Percentiles rank a stretch among this genome's conserved stretches.
Evolutionary conservation across 495 filamentous ascomycete genomes (phyloP).

Genomic region (Stereocaulon alpinum): DNA sequence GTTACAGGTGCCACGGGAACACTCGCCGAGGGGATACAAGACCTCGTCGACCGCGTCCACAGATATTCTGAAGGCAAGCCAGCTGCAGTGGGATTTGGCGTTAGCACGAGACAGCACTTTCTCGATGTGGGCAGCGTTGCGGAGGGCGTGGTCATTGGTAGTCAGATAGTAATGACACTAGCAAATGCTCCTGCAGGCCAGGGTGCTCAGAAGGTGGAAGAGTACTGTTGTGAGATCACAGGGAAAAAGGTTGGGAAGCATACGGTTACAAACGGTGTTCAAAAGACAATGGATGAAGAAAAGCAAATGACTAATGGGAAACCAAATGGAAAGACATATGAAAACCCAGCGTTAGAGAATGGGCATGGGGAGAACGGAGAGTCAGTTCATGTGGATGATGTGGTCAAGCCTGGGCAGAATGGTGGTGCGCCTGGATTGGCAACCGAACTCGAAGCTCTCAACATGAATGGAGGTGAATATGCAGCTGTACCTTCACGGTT

Average conservation of each 20-base stretch:
- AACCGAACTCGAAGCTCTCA: conserved; percentile 67
- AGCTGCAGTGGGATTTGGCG: conserved; percentile 86
- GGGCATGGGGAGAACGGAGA: conserved; percentile 26
- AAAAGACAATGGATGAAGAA: conserved; percentile 49
- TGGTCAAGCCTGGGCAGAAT: conserved; percentile 51
- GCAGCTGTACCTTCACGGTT: conserved; percentile 69
- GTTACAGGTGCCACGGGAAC: conserved; percentile 84
- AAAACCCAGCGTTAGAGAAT: conserved; percentile 18
- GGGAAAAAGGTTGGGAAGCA: conserved; percentile 37
- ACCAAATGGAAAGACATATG: too few relatives aligned
- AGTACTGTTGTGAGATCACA: conserved; percentile 75
- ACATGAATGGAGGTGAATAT: conserved; percentile 39
- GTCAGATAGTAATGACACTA: conserved; percentile 77
- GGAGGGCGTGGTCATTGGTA: conserved; percentile 96
- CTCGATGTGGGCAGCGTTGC: conserved; percentile 69
- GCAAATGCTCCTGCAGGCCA: conserved; percentile 59
- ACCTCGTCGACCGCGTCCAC: conserved; percentile 76
- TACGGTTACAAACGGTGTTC: conserved; percentile 30
- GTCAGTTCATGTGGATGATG: conserved; percentile 45
- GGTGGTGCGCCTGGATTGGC: conserved; percentile 49
- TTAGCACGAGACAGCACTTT: conserved; percentile 93
- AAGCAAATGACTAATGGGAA: conserved; percentile 35
- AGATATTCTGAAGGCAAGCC: conserved; percentile 83
- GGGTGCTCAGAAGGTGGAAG: conserved; percentile 63
- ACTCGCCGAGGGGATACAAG: conserved; percentile 67